A percentile compares a stretch with the other conserved stretches of the same genome.
phyloP scores from a whole-genome alignment of 83 land plant genomes.

The Picea abies region DNA sequence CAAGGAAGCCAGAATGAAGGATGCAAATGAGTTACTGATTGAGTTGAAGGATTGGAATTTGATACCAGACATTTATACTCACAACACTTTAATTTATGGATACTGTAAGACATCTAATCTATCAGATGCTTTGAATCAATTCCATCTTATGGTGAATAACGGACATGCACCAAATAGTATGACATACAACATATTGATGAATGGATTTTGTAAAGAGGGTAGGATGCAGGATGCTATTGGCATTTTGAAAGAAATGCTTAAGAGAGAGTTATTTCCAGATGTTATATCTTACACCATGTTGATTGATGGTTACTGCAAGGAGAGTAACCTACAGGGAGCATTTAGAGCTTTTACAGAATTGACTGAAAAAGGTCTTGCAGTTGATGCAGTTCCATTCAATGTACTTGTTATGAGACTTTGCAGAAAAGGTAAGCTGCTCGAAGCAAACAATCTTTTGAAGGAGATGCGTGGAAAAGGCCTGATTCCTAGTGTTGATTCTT shows the following conservation, averaged over 20 bases:
- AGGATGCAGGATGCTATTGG: constrained; percentile 19
- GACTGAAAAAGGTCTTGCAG: not conserved
- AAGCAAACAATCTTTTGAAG: not conserved
- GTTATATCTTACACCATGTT: constrained; percentile 18
- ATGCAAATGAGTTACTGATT: constrained; percentile 37
- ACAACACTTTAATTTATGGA: constrained; percentile 32
- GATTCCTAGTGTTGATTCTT: not conserved
- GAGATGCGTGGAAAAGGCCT: not conserved
- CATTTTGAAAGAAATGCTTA: constrained; percentile 22
- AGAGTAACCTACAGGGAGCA: not conserved
- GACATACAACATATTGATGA: constrained; percentile 27
- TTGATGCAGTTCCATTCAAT: not conserved
- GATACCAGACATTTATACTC: constrained; percentile 24
- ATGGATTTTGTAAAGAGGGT: constrained; percentile 29
- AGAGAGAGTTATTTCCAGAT: constrained; percentile 21
- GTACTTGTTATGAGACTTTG: not conserved
- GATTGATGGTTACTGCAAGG: constrained; percentile 10
- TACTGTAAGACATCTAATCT: constrained; percentile 13
- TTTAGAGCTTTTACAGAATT: not conserved
- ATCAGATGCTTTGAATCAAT: constrained; percentile 3
- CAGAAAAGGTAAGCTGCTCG: not conserved
- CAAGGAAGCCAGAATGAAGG: constrained; percentile 46
- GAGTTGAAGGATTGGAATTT: constrained; percentile 48
- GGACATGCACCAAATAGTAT: constrained; percentile 23
- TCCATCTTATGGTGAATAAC: constrained; percentile 24